Evolutionary conservation across 176 grass and related monocot genomes (phyloP), one percentile per base, ranked within the genome.

Genomic region (Oryza glumipatula): DNA sequence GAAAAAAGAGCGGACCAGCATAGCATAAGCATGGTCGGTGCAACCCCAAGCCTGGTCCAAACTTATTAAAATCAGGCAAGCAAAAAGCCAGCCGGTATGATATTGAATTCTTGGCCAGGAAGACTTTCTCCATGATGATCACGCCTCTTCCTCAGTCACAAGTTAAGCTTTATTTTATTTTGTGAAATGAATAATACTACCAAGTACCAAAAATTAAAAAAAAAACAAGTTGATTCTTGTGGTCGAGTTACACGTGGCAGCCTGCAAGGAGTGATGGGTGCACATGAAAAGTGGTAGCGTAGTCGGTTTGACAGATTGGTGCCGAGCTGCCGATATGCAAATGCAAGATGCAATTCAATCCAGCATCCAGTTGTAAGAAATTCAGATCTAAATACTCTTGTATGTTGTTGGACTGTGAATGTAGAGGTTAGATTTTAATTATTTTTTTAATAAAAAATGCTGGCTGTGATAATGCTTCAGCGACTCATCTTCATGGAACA

Each of bases 1-100:
- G 39, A 35, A 69, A 69, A 49, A 11, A 56, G 41, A 48, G 14
- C 7, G 17, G 11, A 28, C 38, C 24, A 49, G 45, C 46, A 10
- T 38, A n/a, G n/a, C n/a, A 32, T 2, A 38, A 38, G 36, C 36
- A 38, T 70, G 78, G 66, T 54, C 66, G 79, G 79, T 81, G 65
- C 79, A 19, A 15, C 21, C 6, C 7, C 17, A 15, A 61, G 56
- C 56, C 9, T 60, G 56, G 56, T 33, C 30, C 26, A 33, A 75
- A n/a, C 64, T 52, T 51, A 8, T 54, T 49, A 49, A 49, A 12
- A 5, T 32, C 35, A 36, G 35, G 35, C 35, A 36, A 36, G 3
- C 35, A 36, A 36, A 4, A 4, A 36, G 11, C 10, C 11, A 49
- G 38, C 13, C 11, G 11, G 38, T 72, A 11, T 7, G 44, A 46